Percentiles rank a stretch among this genome's conserved stretches.
These are phyloP conservation scores for Cyberlindnera mycetangii DNA, from an alignment of 805 yeast species.

Conservation along the genomic window DNA sequence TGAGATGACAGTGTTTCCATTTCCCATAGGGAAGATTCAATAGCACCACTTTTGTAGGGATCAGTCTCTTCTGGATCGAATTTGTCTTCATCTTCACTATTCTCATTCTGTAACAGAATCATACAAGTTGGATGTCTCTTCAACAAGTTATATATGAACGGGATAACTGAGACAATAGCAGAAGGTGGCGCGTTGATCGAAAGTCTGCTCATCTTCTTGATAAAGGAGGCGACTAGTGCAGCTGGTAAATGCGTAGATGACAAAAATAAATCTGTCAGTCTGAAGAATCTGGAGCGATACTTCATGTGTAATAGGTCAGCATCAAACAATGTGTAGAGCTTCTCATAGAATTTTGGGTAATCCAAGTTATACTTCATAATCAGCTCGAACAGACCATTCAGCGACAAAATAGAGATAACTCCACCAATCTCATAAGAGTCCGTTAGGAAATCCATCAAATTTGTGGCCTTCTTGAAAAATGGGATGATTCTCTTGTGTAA, in stretches of 20 bases:
- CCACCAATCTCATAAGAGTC: conserved; percentile 70
- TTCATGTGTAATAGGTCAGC: conserved; percentile 72
- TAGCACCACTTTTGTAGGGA: conserved; percentile 77
- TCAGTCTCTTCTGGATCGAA: conserved; percentile 61
- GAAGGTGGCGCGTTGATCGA: conserved; percentile 80
- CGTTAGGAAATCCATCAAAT: conserved; percentile 89
- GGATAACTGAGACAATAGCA: conserved; percentile 81
- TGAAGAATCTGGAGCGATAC: conserved; percentile 82
- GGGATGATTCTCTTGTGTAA: conserved; percentile 87
- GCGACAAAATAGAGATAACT: conserved; percentile 68
- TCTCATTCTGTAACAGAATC: conserved; percentile 66
- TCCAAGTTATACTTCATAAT: conserved; percentile 83
- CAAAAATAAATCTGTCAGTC: conserved; percentile 81
- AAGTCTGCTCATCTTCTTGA: conserved; percentile 75
- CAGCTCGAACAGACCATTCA: conserved; percentile 83
- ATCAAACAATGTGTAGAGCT: conserved; percentile 77
- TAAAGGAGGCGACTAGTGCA: conserved; percentile 80
- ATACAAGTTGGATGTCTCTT: conserved; percentile 94
- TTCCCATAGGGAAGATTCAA: conserved; percentile 91
- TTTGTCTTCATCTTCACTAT: conserved; percentile 50
- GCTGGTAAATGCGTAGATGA: conserved; percentile 86
- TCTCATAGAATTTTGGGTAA: conserved; percentile 84
- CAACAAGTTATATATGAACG: conserved; percentile 86
- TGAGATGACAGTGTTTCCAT: conserved; percentile 74
- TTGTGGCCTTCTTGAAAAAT: conserved; percentile 70